Conservation (phyloP, 2,329 filamentous ascomycete genomes). For the Xylariales sp. region DNA sequence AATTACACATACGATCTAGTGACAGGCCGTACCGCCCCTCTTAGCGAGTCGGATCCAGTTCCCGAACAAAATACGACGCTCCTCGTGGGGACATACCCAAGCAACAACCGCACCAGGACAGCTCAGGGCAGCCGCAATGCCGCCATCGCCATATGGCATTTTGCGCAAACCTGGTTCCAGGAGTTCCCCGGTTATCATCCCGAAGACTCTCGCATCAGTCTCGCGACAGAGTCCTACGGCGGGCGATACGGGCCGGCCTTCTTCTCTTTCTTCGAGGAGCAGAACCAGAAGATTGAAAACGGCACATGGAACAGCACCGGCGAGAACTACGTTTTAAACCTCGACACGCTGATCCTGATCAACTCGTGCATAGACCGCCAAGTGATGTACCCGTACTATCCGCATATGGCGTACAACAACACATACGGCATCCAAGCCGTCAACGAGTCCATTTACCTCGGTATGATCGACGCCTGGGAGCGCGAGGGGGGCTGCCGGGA, state of each 20-base stretch:
- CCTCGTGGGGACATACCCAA: constrained; percentile 66
- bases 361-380: constrained; percentile 66
- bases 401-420: constrained; percentile 60
- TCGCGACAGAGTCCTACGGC: constrained; percentile 52
- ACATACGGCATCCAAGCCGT: constrained; percentile 45
- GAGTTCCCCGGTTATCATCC: constrained; percentile 67
- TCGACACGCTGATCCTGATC: constrained; percentile 63
- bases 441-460: constrained; percentile 48
- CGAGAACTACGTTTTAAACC: constrained; percentile 47
- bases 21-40: constrained; percentile 45
- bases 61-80: constrained; percentile 54
- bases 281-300: constrained; percentile 50
- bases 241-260: constrained; percentile 51
- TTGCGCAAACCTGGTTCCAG: constrained; percentile 67
- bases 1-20: constrained; percentile 64
- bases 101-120: constrained; percentile 58
- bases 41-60: constrained; percentile 52
- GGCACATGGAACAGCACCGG: constrained; percentile 47
- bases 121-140: constrained; percentile 62
- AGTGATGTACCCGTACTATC: constrained; percentile 56
- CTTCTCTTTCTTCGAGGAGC: constrained; percentile 48
- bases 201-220: constrained; percentile 66
- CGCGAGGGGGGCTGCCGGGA: constrained; percentile 62
- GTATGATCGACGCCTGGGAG: constrained; percentile 50
- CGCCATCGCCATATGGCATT: constrained; percentile 69